Base-by-base conservation (phyloP, 179 eudicot species). In the Patellifolia procumbens region DNA sequence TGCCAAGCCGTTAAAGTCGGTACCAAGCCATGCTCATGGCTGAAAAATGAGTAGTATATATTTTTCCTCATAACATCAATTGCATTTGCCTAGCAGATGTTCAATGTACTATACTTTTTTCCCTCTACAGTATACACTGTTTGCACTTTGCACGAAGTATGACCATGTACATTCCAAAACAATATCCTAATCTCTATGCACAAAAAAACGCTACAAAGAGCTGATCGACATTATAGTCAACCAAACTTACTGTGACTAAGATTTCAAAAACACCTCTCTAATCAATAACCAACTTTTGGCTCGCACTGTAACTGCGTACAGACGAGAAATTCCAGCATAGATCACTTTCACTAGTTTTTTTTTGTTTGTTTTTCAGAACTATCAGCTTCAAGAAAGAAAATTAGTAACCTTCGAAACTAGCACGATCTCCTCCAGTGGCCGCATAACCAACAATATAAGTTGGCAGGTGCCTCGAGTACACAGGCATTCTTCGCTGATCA, bases 391-490 rank as follows among this genome's bases (percentile, higher is more conserved):
- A 1, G 16, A 42, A 61, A 74, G 22, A 16, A 74, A 3, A 35
- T 35, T 5, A 37, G 29, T 10, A 60, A 45, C 59, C 10, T 62
- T 20, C 26, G 7, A 46, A 48, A 55, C 64, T 31, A 19, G 71
- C 37, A 62, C 49, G 46, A 62, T 35, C 59, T 26, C 76, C 76
- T 72, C 20, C 46, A 20, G 11, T n/a, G 43, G 56, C 68, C 2
- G 62, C 32, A 62, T 37, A 71, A 28, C 76, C 76, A 2, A 39
- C 46, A 15, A 71, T 9, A 49, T 51, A 58, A 37, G 20, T 49
- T 0, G 70, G 63, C 31, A 63, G 24, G 55, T 71, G 76, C 68
- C 65, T 72, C 28, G 81, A 42, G 22, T 35, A 48, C 29, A 46
- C 70, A 1, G 70, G 75, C n/a, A 31, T 51, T 48, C 63, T 48